Percentiles rank a stretch among this genome's conserved stretches.
These are phyloP conservation scores for Poronia punctata DNA, from an alignment of 495 filamentous ascomycete species.

Conservation along the genomic window DNA sequence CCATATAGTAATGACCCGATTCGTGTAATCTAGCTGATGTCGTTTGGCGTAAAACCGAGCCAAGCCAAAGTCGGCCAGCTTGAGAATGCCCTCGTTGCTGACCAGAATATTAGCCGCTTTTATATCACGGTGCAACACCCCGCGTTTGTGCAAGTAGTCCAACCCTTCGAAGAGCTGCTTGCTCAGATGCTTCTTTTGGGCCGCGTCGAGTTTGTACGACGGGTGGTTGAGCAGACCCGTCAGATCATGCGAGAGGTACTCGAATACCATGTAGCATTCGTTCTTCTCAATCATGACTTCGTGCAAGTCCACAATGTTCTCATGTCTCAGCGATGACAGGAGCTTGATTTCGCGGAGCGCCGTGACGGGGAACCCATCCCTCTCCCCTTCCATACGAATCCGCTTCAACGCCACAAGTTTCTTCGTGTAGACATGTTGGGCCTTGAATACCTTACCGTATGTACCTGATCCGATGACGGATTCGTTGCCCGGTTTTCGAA, in stretches of 20 bases:
- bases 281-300: conserved; percentile 99
- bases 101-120: conserved; percentile 94
- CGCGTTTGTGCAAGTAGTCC: conserved; percentile 87
- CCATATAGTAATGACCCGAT: conserved; percentile 98
- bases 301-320: conserved; percentile 78
- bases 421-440: conserved; percentile 89
- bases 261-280: conserved; percentile 99
- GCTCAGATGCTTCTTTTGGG: conserved; percentile 90
- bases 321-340: conserved; percentile 85
- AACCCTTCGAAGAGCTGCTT: conserved; percentile 92
- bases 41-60: conserved; percentile 96
- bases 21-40: conserved; percentile 92
- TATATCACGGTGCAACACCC: conserved; percentile 92
- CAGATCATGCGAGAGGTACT: conserved; percentile 90
- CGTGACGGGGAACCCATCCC: conserved; percentile 95
- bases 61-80: conserved; percentile 93
- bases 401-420: conserved; percentile 85
- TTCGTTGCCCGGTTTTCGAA: conserved; percentile 86
- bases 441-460: conserved; percentile 98
- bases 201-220: conserved; percentile 73
- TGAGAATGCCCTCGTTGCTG: conserved; percentile 78
- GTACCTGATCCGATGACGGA: conserved; percentile 91
- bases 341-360: conserved; percentile 96
- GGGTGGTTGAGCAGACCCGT: conserved; percentile 80
- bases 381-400: conserved; percentile 86